Evolutionary conservation across 2,329 filamentous ascomycete genomes (phyloP).

Genomic region (Hymenoscyphus scutula): DNA sequence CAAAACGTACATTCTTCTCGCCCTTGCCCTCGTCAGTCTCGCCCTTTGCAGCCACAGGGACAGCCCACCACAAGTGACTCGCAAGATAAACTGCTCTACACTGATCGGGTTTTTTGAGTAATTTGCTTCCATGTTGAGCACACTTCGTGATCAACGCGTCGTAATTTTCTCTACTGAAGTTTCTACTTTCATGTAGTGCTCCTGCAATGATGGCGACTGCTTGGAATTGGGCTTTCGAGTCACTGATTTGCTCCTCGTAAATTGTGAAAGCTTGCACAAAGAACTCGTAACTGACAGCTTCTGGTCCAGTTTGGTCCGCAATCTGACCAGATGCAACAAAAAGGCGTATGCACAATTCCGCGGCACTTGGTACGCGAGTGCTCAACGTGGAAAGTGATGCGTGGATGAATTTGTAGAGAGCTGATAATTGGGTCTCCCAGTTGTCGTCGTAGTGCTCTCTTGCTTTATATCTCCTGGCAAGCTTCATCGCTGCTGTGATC

Average conservation of each 20-base stretch:
- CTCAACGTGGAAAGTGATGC: conserved; percentile 83
- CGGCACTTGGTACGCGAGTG: conserved; percentile 76
- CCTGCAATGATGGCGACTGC: conserved; percentile 93
- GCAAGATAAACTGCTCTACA: conserved; percentile 95
- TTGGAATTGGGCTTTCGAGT: conserved; percentile 96
- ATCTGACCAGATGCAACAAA: conserved; percentile 92
- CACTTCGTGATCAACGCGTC: conserved; percentile 98
- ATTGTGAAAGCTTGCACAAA: conserved; percentile 98
- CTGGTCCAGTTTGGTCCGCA: conserved; percentile 85
- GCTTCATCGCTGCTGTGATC: conserved; percentile 83
- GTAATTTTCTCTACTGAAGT: conserved; percentile 96
- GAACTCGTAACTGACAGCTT: conserved; percentile 97
- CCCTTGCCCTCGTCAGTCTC: conserved; percentile 65
- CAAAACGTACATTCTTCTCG: conserved; percentile 64
- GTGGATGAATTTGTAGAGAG: conserved; percentile 95
- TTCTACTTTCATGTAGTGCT: conserved; percentile 80
- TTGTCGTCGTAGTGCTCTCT: conserved; percentile 84
- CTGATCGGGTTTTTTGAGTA: conserved; percentile 96
- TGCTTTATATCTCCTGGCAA: conserved; percentile 83
- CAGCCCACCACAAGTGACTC: conserved; percentile 97
- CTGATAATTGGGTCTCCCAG: conserved; percentile 70
- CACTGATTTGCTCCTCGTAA: conserved; percentile 93
- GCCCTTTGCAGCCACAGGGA: conserved; percentile 76
- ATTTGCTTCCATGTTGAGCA: conserved; percentile 91
- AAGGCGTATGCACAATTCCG: conserved; percentile 83